A percentile compares a stretch with the other conserved stretches of the same genome.
These are phyloP conservation scores for Heteromeles arbutifolia DNA, from an alignment of 306 rosid species.

Conservation along the genomic window DNA sequence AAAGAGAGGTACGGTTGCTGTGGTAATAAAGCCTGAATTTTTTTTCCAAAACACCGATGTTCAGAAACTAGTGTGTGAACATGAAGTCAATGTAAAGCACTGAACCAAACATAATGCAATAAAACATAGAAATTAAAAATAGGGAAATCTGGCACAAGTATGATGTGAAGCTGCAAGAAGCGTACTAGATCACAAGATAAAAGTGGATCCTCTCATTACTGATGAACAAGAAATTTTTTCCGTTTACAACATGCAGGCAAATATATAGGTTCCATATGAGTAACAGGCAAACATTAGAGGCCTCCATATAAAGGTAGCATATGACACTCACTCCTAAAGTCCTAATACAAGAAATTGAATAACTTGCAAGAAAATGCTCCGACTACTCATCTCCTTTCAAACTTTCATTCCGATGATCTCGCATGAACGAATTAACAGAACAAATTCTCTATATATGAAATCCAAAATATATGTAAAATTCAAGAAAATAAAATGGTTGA, in stretches of 20 bases:
- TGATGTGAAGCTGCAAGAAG: background rate
- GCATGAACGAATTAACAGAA: background rate
- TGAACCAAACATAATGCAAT: background rate
- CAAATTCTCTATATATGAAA: background rate
- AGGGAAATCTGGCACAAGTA: background rate
- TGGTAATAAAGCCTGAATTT: conserved; percentile 24
- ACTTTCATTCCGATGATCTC: background rate
- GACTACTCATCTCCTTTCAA: background rate
- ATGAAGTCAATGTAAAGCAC: background rate
- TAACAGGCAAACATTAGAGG: background rate
- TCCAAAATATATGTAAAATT: background rate
- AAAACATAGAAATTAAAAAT: background rate
- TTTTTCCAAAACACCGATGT: background rate
- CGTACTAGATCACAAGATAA: background rate
- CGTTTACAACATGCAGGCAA: background rate
- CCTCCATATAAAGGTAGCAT: no score
- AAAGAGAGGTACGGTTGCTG: conserved; percentile 19
- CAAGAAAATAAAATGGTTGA: background rate
- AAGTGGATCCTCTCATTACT: background rate
- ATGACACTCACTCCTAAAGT: background rate
- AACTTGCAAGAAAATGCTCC: background rate
- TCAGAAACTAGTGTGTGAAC: conserved; percentile 11
- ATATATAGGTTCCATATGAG: background rate
- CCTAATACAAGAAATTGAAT: background rate
- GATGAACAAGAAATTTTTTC: background rate